A percentile compares a stretch with the other conserved stretches of the same genome.
Evolutionary conservation across 768 basidiomycete species (phyloP).

Genomic region (Suillus placidus): DNA sequence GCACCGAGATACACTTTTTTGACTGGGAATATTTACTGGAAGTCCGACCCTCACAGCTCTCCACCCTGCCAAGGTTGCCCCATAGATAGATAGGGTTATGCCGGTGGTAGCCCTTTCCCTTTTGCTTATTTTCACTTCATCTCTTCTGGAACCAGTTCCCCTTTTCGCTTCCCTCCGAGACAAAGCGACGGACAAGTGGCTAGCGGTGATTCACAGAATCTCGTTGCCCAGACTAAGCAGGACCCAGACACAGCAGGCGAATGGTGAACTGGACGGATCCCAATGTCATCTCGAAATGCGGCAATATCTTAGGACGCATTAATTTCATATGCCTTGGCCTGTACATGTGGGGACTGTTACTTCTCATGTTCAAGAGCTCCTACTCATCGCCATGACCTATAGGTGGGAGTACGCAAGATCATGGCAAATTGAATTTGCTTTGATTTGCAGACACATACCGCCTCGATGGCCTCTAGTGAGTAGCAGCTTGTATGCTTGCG

Average conservation of each 20-base stretch:
- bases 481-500: neutral
- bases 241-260: neutral
- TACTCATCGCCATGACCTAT: neutral
- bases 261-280: constrained; percentile 6
- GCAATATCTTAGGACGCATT: neutral
- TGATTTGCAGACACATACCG: neutral
- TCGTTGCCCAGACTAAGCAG: neutral
- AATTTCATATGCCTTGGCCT: neutral
- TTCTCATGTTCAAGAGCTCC: neutral
- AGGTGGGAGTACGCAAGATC: constrained; percentile 3
- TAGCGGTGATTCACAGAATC: neutral
- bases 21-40: neutral
- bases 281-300: neutral
- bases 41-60: neutral
- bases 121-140: neutral
- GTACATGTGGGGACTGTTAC: neutral
- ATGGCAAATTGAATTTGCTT: neutral
- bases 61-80: neutral
- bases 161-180: neutral
- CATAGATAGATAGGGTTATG: neutral
- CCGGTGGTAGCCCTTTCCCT: neutral
- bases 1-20: neutral
- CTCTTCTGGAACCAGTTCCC: neutral
- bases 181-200: neutral
- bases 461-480: constrained; percentile 6